Conservation (phyloP, 768 basidiomycete genomes). For the Auriscalpium microsporum region DNA sequence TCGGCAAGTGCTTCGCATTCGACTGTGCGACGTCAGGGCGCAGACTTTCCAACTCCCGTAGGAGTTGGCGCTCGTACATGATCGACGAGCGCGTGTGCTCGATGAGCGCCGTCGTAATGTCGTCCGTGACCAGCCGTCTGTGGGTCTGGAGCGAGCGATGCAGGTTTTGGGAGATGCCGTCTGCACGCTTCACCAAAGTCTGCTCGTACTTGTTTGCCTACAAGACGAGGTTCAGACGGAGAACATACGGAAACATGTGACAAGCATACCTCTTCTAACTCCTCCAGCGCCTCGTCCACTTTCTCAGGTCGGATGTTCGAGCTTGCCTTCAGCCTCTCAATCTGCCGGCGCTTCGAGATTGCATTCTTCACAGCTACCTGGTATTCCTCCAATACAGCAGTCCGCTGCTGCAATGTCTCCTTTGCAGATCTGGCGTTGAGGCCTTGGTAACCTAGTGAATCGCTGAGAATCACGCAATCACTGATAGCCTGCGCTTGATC, state of each 20-base stretch:
- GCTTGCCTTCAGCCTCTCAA: constrained; percentile 82
- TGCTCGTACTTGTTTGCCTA: constrained; percentile 91
- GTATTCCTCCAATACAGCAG: constrained; percentile 87
- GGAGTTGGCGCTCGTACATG: constrained; percentile 82
- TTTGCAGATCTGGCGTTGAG: constrained; percentile 96
- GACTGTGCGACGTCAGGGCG: constrained; percentile 66
- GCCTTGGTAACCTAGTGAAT: constrained; percentile 92
- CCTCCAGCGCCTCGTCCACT: constrained; percentile 87
- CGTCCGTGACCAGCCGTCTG: constrained; percentile 81
- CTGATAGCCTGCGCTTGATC: constrained; percentile 88
- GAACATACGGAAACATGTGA: background rate
- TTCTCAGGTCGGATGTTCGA: constrained; percentile 77
- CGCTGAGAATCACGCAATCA: constrained; percentile 94
- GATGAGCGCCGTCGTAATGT: constrained; percentile 81
- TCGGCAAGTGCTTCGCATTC: constrained; percentile 44
- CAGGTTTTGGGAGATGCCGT: constrained; percentile 90
- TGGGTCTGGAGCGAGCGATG: constrained; percentile 81
- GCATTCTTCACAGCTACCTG: constrained; percentile 88
- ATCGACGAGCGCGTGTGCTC: constrained; percentile 90
- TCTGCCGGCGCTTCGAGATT: constrained; percentile 86
- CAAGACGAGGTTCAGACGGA: background rate
- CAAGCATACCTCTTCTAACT: constrained; percentile 73
- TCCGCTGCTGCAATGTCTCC: constrained; percentile 85
- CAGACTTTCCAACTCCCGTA: constrained; percentile 83
- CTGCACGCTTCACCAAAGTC: constrained; percentile 72